Evolutionary conservation across 805 yeast species (phyloP).

Genomic region (Nakazawaea molendinolei): DNA sequence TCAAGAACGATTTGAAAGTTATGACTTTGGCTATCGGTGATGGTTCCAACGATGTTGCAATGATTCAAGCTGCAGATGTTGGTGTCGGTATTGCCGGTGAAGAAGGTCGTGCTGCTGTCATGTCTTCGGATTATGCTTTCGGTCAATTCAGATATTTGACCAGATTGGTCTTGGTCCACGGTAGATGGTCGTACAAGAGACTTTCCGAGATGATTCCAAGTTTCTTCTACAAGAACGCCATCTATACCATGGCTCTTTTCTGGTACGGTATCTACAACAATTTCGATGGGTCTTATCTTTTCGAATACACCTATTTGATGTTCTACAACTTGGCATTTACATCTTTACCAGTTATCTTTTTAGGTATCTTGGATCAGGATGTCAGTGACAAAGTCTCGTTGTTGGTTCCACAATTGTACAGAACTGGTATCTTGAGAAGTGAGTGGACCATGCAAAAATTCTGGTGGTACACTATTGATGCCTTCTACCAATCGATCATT

Average conservation of each 20-base stretch:
- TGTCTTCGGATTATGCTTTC: constrained; percentile 79
- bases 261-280: constrained; percentile 68
- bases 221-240: constrained; percentile 71
- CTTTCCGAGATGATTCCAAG: constrained; percentile 74
- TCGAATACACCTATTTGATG: constrained; percentile 73
- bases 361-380: constrained; percentile 74
- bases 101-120: constrained; percentile 82
- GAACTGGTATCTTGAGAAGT: constrained; percentile 55
- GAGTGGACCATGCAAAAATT: constrained; percentile 61
- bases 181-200: constrained; percentile 77
- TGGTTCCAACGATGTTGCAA: constrained; percentile 83
- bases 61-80: constrained; percentile 81
- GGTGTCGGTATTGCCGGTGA: constrained; percentile 87
- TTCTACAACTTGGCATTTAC: constrained; percentile 78
- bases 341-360: constrained; percentile 66
- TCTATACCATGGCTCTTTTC: constrained; percentile 66
- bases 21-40: constrained; percentile 82
- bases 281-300: constrained; percentile 72
- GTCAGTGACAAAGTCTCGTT: constrained; percentile 59
- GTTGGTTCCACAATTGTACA: constrained; percentile 64
- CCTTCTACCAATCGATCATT: constrained; percentile 63
- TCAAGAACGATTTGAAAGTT: constrained; percentile 56
- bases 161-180: constrained; percentile 65
- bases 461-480: constrained; percentile 59
- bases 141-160: constrained; percentile 71